phyloP scores from a whole-genome alignment of 495 filamentous ascomycete genomes.

The Penicillium alfredii region DNA sequence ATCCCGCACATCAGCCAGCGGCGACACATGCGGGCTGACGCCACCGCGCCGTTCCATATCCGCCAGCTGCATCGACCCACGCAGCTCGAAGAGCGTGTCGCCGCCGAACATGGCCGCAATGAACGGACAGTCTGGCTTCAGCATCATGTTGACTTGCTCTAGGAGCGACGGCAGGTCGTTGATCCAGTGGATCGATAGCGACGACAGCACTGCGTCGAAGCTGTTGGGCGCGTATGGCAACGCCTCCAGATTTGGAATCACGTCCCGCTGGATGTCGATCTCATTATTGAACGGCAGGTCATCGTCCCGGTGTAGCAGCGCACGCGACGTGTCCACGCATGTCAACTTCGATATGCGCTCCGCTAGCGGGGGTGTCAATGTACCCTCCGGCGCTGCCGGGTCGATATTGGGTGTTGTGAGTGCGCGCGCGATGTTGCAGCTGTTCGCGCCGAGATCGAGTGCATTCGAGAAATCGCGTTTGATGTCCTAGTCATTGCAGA shows the following conservation, averaged over 20 bases:
- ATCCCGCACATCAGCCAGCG: conserved; percentile 87
- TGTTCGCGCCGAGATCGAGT: conserved; percentile 92
- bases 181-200: conserved; percentile 90
- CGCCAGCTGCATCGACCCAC: conserved; percentile 88
- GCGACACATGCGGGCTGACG: conserved; percentile 78
- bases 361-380: conserved; percentile 56
- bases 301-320: conserved; percentile 77
- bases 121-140: conserved; percentile 90
- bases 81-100: conserved; percentile 89
- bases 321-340: conserved; percentile 71
- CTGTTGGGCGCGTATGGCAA: conserved; percentile 70
- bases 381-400: conserved; percentile 35
- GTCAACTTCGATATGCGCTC: conserved; percentile 63
- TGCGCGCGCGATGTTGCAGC: conserved; percentile 85
- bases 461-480: conserved; percentile 77
- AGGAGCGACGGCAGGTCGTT: conserved; percentile 88
- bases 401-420: conserved; percentile 64
- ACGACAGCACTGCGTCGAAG: conserved; percentile 86
- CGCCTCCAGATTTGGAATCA: conserved; percentile 61
- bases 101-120: conserved; percentile 95
- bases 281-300: conserved; percentile 67
- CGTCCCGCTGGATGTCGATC: conserved; percentile 63
- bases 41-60: conserved; percentile 85
- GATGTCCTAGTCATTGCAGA: conserved; percentile 62
- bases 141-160: conserved; percentile 67